These are phyloP conservation scores for Talaromyces atroroseus DNA, from an alignment of 2,329 filamentous ascomycete genomes.

Conservation along the genomic window DNA sequence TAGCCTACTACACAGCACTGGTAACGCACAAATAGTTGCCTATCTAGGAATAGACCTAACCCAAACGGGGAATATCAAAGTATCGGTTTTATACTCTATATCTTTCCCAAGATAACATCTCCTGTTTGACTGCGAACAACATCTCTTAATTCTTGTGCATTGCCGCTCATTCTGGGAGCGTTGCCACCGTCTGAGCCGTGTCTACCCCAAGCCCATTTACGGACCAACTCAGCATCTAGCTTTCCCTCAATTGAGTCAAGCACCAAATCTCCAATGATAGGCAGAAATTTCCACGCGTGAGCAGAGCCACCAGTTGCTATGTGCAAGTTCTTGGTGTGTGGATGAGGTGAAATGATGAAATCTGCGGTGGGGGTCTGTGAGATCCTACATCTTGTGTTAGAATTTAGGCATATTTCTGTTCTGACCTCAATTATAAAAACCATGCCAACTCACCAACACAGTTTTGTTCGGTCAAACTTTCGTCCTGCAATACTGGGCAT, in stretches of 20 bases:
- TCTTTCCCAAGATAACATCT: background rate
- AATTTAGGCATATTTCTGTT: background rate
- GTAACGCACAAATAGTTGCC: background rate
- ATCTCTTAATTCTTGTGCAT: conserved; percentile 1
- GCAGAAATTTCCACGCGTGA: conserved; percentile 20
- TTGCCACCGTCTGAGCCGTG: background rate
- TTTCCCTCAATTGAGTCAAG: conserved; percentile 15
- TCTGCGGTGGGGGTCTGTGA: conserved; percentile 16
- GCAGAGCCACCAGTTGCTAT: conserved; percentile 20
- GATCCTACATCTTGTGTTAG: conserved; percentile 14
- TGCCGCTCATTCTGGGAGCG: conserved; percentile 1
- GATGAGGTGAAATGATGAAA: conserved; percentile 20
- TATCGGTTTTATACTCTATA: background rate
- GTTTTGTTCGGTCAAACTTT: conserved; percentile 20
- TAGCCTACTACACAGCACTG: too few relatives aligned
- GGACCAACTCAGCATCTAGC: background rate
- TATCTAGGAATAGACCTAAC: background rate
- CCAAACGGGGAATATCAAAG: background rate
- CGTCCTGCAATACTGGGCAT: conserved; percentile 20
- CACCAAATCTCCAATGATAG: conserved; percentile 19
- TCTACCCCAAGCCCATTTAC: conserved; percentile 7
- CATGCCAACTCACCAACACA: conserved; percentile 20
- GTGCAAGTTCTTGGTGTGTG: conserved; percentile 16
- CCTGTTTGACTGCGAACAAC: background rate
- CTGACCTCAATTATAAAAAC: background rate